These are phyloP conservation scores for Diplodia sapinea DNA, from an alignment of 2,329 filamentous ascomycete genomes.

Conservation along the genomic window DNA sequence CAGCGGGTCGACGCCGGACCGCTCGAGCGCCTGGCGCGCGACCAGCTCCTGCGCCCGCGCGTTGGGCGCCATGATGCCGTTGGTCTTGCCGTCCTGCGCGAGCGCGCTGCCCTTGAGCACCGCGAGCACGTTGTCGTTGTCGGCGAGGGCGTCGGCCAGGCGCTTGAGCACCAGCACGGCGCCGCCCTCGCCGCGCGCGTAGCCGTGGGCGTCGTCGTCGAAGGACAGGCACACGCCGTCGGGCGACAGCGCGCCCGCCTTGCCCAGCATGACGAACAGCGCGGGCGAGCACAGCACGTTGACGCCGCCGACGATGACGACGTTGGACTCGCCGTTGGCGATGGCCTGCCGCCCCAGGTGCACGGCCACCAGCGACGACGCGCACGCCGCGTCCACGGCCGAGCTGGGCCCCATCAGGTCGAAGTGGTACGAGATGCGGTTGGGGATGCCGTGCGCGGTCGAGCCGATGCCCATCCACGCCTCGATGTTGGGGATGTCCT, in stretches of 20 bases:
- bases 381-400: conserved; percentile 48
- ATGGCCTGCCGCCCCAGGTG: conserved; percentile 44
- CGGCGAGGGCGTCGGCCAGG: conserved; percentile 38
- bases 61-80: conserved; percentile 48
- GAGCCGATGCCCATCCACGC: conserved; percentile 52
- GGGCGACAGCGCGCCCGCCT: conserved; percentile 37
- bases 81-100: conserved; percentile 44
- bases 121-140: conserved; percentile 42
- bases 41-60: conserved; percentile 41
- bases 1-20: conserved; percentile 34
- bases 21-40: conserved; percentile 36
- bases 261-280: conserved; percentile 39
- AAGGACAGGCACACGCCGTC: conserved; percentile 41
- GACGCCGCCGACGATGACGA: conserved; percentile 44
- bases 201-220: conserved; percentile 42
- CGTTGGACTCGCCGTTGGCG: conserved; percentile 39
- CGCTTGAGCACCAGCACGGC: conserved; percentile 42
- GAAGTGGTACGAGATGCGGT: conserved; percentile 45
- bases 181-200: conserved; percentile 44
- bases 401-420: conserved; percentile 51
- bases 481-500: conserved; percentile 48
- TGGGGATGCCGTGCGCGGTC: conserved; percentile 46
- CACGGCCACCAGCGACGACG: conserved; percentile 44
- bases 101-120: conserved; percentile 43
- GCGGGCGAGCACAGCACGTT: conserved; percentile 45